These are phyloP conservation scores for Staphylotrichum longicolle DNA, from an alignment of 495 filamentous ascomycete species.

Conservation along the genomic window DNA sequence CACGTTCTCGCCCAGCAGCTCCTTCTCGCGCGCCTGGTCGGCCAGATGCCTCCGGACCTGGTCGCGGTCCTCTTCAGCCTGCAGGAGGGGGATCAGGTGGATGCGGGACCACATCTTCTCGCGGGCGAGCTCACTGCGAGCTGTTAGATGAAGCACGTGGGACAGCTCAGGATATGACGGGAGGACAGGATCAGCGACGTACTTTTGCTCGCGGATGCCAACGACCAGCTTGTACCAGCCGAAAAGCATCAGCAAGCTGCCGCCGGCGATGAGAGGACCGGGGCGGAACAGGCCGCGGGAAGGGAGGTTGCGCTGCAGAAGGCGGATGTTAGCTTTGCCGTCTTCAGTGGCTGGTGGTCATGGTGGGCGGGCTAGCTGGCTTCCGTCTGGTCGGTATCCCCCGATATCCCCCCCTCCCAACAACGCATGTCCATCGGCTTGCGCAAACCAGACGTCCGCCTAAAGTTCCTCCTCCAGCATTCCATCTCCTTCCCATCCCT, in stretches of 20 bases:
- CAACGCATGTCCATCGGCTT: not conserved
- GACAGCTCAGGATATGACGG: not conserved
- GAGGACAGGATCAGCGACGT: slow-evolving; percentile 30
- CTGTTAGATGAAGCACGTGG: not conserved
- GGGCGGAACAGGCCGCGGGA: slow-evolving; percentile 82
- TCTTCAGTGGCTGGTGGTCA: not conserved
- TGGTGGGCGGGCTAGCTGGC: not conserved
- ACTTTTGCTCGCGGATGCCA: slow-evolving; percentile 86
- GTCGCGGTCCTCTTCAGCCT: slow-evolving; percentile 95
- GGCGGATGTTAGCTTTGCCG: slow-evolving; percentile 17
- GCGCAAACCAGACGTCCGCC: too few species aligned
- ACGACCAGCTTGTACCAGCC: slow-evolving; percentile 80
- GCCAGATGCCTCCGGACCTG: slow-evolving; percentile 80
- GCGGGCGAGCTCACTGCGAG: slow-evolving; percentile 76
- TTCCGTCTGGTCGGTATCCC: not conserved
- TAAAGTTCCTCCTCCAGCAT: too few species aligned
- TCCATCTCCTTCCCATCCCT: too few species aligned
- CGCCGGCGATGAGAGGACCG: slow-evolving; percentile 66
- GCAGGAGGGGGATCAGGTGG: slow-evolving; percentile 84
- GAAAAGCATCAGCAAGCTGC: slow-evolving; percentile 75
- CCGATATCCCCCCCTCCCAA: not conserved
- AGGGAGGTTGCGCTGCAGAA: slow-evolving; percentile 78
- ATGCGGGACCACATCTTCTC: slow-evolving; percentile 98
- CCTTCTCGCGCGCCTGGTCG: slow-evolving; percentile 84
- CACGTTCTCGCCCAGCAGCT: slow-evolving; percentile 74